These are phyloP conservation scores for Cladosporium sp. DNA, from an alignment of 2,329 filamentous ascomycete species.

Conservation along the genomic window DNA sequence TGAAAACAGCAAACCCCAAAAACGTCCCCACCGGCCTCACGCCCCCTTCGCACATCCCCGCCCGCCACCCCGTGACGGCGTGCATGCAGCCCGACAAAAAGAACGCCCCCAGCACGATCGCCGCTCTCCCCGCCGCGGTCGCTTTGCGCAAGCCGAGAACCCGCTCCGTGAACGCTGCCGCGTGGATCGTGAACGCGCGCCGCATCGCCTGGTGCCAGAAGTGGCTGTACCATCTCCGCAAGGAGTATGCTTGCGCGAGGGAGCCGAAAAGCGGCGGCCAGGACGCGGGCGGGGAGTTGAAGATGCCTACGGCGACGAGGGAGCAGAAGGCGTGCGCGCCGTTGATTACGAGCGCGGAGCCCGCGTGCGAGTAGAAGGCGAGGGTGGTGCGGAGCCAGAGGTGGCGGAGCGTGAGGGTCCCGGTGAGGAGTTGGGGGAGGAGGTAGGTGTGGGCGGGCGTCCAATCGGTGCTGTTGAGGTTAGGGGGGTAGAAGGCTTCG, in stretches of 20 bases:
- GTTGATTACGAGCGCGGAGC: not conserved
- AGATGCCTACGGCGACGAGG: conserved; percentile 3
- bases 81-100: conserved; percentile 9
- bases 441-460: not conserved
- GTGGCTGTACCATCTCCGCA: conserved; percentile 9
- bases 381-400: not conserved
- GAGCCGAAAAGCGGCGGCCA: conserved; percentile 7
- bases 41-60: not conserved
- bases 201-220: conserved; percentile 12
- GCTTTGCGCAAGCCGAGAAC: not conserved
- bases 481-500: not conserved
- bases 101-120: conserved; percentile 5
- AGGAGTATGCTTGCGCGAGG: conserved; percentile 2
- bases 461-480: not conserved
- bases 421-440: not conserved
- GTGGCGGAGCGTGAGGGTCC: conserved; percentile 1
- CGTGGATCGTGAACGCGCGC: conserved; percentile 9
- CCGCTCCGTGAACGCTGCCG: not conserved
- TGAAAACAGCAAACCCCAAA: not conserved
- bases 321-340: conserved; percentile 7
- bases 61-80: not conserved
- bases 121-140: not conserved
- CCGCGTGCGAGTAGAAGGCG: conserved; percentile 2
- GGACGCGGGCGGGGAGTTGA: not conserved
- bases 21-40: not conserved